Evolutionary conservation across 139 green algal genomes (phyloP).

Genomic region (Astrephomene gubernaculifera): DNA sequence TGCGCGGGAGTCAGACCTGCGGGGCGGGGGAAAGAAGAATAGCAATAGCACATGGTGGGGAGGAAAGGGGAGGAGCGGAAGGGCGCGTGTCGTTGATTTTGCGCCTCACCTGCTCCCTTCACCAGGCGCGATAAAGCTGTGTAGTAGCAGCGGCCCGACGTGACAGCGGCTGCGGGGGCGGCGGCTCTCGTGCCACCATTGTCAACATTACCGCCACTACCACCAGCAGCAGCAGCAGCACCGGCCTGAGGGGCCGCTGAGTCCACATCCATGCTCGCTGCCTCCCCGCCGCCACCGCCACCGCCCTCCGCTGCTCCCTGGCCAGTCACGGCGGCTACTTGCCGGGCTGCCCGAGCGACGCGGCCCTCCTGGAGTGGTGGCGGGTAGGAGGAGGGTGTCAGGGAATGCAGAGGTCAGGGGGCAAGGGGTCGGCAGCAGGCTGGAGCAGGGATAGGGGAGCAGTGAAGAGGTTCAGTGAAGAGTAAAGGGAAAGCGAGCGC

Average conservation of each 20-base stretch:
- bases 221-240: too few relatives aligned
- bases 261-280: constrained; percentile 10
- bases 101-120: constrained; percentile 9
- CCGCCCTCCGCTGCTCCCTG: neutral
- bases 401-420: too few relatives aligned
- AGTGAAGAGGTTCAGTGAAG: too few relatives aligned
- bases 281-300: neutral
- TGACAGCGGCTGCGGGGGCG: too few relatives aligned
- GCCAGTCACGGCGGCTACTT: too few relatives aligned
- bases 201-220: neutral
- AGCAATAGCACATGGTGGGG: neutral
- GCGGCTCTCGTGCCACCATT: too few relatives aligned
- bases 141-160: constrained; percentile 71
- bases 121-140: constrained; percentile 73
- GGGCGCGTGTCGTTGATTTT: neutral
- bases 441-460: too few relatives aligned
- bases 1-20: constrained; percentile 55
- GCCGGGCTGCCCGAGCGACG: neutral
- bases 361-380: neutral
- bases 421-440: too few relatives aligned
- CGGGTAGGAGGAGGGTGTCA: neutral
- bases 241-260: neutral
- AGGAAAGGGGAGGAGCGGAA: too few relatives aligned
- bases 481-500: too few relatives aligned
- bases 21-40: neutral